Evolutionary conservation across 805 yeast genomes (phyloP).

Genomic region (Kazachstania bromeliacearum): DNA sequence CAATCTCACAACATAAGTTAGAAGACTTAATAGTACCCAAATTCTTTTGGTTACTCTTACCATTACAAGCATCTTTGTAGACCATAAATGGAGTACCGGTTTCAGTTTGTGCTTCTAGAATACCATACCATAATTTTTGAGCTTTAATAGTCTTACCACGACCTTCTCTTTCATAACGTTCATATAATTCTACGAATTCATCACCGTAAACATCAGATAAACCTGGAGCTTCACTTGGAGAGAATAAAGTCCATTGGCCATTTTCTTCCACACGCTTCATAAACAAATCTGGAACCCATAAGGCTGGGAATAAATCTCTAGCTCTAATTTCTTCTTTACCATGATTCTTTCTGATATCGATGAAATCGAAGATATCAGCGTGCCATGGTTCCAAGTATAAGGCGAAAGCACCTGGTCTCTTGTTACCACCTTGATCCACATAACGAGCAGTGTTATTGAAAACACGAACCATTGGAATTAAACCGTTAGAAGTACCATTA

Average conservation of each 20-base stretch:
- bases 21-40: constrained; percentile 87
- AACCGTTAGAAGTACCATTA: constrained; percentile 83
- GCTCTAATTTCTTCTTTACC: constrained; percentile 92
- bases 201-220: constrained; percentile 73
- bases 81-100: constrained; percentile 93
- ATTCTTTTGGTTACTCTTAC: constrained; percentile 80
- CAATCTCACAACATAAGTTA: constrained; percentile 85
- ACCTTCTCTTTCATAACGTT: constrained; percentile 58
- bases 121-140: constrained; percentile 80
- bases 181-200: constrained; percentile 62
- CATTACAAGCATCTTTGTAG: constrained; percentile 83
- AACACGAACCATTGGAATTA: constrained; percentile 88
- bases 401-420: constrained; percentile 95
- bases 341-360: constrained; percentile 82
- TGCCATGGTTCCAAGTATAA: constrained; percentile 95
- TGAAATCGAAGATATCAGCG: constrained; percentile 72
- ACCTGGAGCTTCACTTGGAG: constrained; percentile 83
- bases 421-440: constrained; percentile 96
- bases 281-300: constrained; percentile 91
- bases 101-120: constrained; percentile 84
- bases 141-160: constrained; percentile 61
- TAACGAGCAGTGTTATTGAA: constrained; percentile 91
- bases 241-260: constrained; percentile 76
- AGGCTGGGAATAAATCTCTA: constrained; percentile 79
- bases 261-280: constrained; percentile 82